Evolutionary conservation across 139 green algal species (phyloP).

Genomic region (Chlorella sp.): DNA sequence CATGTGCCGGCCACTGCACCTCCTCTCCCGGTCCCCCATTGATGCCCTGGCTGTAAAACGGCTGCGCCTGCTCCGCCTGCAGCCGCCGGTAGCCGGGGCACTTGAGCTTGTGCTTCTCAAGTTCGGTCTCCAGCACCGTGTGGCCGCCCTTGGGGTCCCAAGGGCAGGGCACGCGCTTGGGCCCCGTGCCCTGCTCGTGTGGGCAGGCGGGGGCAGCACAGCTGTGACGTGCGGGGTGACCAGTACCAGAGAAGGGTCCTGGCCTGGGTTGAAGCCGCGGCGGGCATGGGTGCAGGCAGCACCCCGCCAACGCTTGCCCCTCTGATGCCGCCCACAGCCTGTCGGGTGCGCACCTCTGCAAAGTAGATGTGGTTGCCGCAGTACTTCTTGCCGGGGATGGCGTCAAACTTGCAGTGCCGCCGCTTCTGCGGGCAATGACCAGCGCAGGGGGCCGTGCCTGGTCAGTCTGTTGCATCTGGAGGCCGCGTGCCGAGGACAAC

Average conservation of each 20-base stretch:
- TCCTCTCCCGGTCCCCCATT: background rate
- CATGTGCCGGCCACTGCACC: background rate
- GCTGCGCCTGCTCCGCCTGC: conserved; percentile 4
- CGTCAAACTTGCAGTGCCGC: conserved; percentile 38
- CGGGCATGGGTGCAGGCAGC: too few relatives aligned
- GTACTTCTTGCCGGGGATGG: conserved; percentile 18
- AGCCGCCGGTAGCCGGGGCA: conserved; percentile 6
- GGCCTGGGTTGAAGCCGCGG: too few relatives aligned
- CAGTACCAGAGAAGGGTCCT: too few relatives aligned
- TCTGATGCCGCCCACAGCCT: too few relatives aligned
- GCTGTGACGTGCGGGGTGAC: too few relatives aligned
- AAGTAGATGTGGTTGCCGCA: conserved; percentile 36
- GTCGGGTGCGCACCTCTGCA: too few relatives aligned
- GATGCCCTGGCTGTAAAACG: background rate
- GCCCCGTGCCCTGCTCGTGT: background rate
- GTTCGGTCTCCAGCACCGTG: conserved; percentile 28
- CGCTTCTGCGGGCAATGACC: background rate
- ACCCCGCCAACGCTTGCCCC: too few relatives aligned
- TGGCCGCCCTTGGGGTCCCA: conserved; percentile 17
- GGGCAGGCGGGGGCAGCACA: too few relatives aligned
- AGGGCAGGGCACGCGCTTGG: conserved; percentile 29
- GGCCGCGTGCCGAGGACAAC: too few relatives aligned
- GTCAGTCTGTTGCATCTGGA: too few relatives aligned
- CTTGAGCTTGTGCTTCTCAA: conserved; percentile 35
- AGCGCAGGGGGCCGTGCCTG: too few relatives aligned